These are phyloP conservation scores for Penicillium sp. DNA, from an alignment of 2,329 filamentous ascomycete genomes.

Conservation along the genomic window DNA sequence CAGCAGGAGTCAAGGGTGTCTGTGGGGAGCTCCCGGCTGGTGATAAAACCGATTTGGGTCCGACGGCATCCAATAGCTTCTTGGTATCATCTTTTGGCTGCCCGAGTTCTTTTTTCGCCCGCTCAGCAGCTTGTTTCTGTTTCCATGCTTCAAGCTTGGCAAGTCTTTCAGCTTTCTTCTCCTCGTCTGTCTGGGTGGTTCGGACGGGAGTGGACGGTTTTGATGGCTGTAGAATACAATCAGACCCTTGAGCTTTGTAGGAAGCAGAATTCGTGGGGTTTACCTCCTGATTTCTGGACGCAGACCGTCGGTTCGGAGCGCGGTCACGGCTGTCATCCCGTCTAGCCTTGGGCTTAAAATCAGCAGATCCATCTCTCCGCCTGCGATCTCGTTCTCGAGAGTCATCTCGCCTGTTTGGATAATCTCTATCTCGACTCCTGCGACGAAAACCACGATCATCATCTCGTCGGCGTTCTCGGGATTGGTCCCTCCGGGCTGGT, in stretches of 20 bases:
- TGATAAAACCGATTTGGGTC: slow-evolving; percentile 60
- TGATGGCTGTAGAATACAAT: slow-evolving; percentile 43
- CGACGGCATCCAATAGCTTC: slow-evolving; percentile 69
- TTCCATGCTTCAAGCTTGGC: slow-evolving; percentile 90
- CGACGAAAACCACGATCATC: slow-evolving; percentile 57
- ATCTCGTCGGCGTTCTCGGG: slow-evolving; percentile 61
- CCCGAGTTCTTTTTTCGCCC: slow-evolving; percentile 68
- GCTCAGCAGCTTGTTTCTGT: slow-evolving; percentile 73
- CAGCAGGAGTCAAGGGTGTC: slow-evolving; percentile 50
- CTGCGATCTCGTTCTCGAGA: slow-evolving; percentile 63
- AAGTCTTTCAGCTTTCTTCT: slow-evolving; percentile 74
- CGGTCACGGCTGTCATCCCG: slow-evolving; percentile 62
- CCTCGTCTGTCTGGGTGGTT: slow-evolving; percentile 60
- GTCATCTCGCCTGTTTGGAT: slow-evolving; percentile 67
- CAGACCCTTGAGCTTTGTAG: neutral
- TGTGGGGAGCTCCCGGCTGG: slow-evolving; percentile 52
- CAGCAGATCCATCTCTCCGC: slow-evolving; percentile 67
- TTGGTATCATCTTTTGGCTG: slow-evolving; percentile 60
- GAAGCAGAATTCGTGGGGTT: slow-evolving; percentile 28
- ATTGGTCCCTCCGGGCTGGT: slow-evolving; percentile 58
- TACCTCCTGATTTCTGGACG: slow-evolving; percentile 56
- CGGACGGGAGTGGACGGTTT: slow-evolving; percentile 49
- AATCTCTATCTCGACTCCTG: slow-evolving; percentile 65
- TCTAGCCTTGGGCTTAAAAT: slow-evolving; percentile 63
- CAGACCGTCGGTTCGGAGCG: slow-evolving; percentile 49